A percentile compares a stretch with the other conserved stretches of the same genome.
Evolutionary conservation across 73 alveolate species (phyloP).

Genomic region (Stentor coeruleus): DNA sequence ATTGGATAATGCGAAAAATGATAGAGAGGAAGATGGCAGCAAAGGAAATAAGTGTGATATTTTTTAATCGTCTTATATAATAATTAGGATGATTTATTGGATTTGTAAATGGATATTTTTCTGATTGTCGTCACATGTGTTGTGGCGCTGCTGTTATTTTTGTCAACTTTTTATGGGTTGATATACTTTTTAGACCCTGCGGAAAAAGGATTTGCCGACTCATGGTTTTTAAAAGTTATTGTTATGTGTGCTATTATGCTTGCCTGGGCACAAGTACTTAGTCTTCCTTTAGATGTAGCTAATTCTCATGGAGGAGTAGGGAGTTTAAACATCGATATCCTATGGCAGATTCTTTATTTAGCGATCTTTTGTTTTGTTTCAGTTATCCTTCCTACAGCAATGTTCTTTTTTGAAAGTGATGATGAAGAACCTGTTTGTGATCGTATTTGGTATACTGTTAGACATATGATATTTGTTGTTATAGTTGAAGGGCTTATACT

Average conservation of each 20-base stretch:
- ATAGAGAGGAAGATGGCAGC: not conserved
- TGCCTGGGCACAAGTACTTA: constrained; percentile 68
- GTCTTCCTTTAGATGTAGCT: constrained; percentile 82
- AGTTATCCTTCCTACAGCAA: constrained; percentile 66
- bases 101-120: constrained; percentile 32
- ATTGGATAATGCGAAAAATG: not conserved
- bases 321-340: constrained; percentile 70
- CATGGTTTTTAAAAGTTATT: constrained; percentile 27
- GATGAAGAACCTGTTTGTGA: constrained; percentile 64
- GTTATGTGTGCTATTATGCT: constrained; percentile 54
- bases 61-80: no score
- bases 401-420: constrained; percentile 80
- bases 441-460: constrained; percentile 55
- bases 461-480: constrained; percentile 40
- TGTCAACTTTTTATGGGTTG: constrained; percentile 24
- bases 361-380: constrained; percentile 49
- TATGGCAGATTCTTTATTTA: constrained; percentile 81
- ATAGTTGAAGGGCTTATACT: constrained; percentile 40
- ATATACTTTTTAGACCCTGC: constrained; percentile 35
- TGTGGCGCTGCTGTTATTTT: constrained; percentile 18
- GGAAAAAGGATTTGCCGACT: constrained; percentile 22
- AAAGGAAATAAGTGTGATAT: no score
- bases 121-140: constrained; percentile 25
- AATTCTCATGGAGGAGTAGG: constrained; percentile 63
- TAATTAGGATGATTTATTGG: no score